Conservation (phyloP, 108 stramenopile genomes). For the Nitzschia sp. region DNA sequence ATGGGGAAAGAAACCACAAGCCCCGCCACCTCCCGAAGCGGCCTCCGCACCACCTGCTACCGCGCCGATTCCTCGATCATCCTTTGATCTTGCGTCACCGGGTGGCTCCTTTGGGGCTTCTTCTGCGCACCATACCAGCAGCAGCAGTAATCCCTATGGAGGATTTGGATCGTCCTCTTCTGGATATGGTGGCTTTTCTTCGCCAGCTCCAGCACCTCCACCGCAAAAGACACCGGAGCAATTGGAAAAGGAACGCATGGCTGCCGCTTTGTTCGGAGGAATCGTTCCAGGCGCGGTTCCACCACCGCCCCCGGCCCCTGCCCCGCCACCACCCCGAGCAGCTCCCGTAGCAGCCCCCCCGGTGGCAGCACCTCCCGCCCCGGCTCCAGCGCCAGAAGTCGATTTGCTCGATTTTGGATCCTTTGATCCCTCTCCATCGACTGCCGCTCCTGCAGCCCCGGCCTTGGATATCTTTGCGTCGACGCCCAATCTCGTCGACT, state of each 20-base stretch:
- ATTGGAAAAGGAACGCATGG: slow-evolving; percentile 93
- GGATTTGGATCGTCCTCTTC: slow-evolving; percentile 32
- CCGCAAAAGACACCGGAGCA: slow-evolving; percentile 74
- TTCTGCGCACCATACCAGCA: not conserved
- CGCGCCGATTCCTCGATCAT: slow-evolving; percentile 6
- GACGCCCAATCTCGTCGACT: slow-evolving; percentile 24
- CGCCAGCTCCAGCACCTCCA: slow-evolving; percentile 38
- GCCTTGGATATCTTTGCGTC: slow-evolving; percentile 35
- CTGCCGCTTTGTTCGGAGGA: slow-evolving; percentile 95
- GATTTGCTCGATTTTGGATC: slow-evolving; percentile 44
- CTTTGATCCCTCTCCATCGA: slow-evolving; percentile 32
- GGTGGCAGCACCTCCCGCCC: slow-evolving; percentile 43
- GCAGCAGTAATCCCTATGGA: slow-evolving; percentile 15
- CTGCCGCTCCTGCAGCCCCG: slow-evolving; percentile 39
- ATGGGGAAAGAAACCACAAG: slow-evolving; percentile 76
- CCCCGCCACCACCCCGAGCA: slow-evolving; percentile 31
- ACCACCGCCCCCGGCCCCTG: slow-evolving; percentile 39
- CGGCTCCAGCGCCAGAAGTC: slow-evolving; percentile 44
- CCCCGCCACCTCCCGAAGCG: slow-evolving; percentile 37
- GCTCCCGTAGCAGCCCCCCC: slow-evolving; percentile 53
- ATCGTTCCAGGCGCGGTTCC: slow-evolving; percentile 65
- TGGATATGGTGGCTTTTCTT: slow-evolving; percentile 53
- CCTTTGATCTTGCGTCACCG: not conserved
- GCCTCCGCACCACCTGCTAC: slow-evolving; percentile 25
- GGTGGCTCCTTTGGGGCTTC: not conserved